Conservation (phyloP, 2,329 filamentous ascomycete genomes). For the Neofusicoccum ribis region DNA sequence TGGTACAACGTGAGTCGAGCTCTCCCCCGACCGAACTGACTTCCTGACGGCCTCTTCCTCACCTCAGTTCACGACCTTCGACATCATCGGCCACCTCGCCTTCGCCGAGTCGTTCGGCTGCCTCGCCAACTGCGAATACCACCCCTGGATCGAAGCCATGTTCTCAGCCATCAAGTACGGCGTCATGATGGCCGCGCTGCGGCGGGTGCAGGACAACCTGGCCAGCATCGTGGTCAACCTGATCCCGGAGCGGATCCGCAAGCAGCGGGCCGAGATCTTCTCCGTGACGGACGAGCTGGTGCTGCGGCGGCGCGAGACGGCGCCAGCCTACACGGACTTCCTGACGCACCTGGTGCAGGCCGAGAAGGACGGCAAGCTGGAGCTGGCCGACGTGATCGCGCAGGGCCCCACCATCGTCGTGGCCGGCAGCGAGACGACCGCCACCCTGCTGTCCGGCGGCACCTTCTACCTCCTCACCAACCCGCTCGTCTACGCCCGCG, state of each 20-base stretch:
- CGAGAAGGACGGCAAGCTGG: constrained; percentile 27
- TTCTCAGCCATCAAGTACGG: constrained; percentile 27
- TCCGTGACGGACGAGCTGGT: not conserved
- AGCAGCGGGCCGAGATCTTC: not conserved
- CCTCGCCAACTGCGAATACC: constrained; percentile 25
- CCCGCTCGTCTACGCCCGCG: constrained; percentile 27
- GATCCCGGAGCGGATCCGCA: not conserved
- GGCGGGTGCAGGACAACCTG: not conserved
- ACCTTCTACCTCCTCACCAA: constrained; percentile 36
- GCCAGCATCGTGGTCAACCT: not conserved
- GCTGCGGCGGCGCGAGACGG: constrained; percentile 23
- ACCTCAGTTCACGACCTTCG: constrained; percentile 27
- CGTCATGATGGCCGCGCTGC: not conserved
- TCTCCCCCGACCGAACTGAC: no score
- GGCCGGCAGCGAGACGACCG: constrained; percentile 49
- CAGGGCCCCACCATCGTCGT: constrained; percentile 42
- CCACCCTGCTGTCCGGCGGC: constrained; percentile 41
- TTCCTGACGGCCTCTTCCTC: not conserved
- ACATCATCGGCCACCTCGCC: constrained; percentile 30
- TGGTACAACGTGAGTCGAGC: not conserved
- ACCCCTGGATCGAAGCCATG: not conserved
- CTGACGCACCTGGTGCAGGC: constrained; percentile 40
- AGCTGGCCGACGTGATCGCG: constrained; percentile 39
- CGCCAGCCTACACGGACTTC: constrained; percentile 30
- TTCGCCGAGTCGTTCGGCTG: constrained; percentile 33